Base-by-base conservation (phyloP, 1,284 basidiomycete species). In the Vanrija sp. region DNA sequence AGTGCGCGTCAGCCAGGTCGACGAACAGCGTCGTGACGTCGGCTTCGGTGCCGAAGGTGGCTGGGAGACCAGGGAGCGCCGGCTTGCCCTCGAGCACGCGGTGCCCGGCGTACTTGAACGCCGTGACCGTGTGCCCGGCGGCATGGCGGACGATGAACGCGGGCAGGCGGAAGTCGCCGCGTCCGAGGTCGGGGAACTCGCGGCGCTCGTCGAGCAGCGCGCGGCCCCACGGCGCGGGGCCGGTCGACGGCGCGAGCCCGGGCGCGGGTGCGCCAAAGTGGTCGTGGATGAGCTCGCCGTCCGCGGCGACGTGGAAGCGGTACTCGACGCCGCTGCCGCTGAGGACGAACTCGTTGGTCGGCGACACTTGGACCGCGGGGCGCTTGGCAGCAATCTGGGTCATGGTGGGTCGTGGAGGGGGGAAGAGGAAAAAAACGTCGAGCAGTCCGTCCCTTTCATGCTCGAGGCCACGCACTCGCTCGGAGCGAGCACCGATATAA, bases 121-220 rank as follows among this genome's bases (percentile, higher is more conserved):
- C 43, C 7, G 49, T 54, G 43, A 65, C 60, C 15, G 62, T 60
- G 43, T 57, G 54, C 1, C 66, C 66, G 8, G 29, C 29, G 1
- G 43, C 38, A 21, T 61, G 61, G 16, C 51, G 38, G 46, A 72
- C 57, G 48, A 58, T 61, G 7, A 67, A 44, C 0, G 67, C 68
- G 1, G 69, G 69, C 6, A 61, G 26, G 12, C 65, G 52, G 46
- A 68, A 67, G 56, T 72, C 69, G 9, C 67, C 65, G 12, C 64
- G 53, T 1, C 69, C 69, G 1, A 48, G 38, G 49, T 66, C 67
- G 3, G 65, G 65, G 14, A 63, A 61, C 54, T 72, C 69, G 28
- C 67, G 58, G 15, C 46, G 43, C 21, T 26, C n/a, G 44, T 58
- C 49, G 21, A 52, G n/a, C n/a, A 42, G 40, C n/a, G n/a, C 40